Conservation (phyloP, 352 stramenopile genomes). For the Globisporangium uncinulatum region DNA sequence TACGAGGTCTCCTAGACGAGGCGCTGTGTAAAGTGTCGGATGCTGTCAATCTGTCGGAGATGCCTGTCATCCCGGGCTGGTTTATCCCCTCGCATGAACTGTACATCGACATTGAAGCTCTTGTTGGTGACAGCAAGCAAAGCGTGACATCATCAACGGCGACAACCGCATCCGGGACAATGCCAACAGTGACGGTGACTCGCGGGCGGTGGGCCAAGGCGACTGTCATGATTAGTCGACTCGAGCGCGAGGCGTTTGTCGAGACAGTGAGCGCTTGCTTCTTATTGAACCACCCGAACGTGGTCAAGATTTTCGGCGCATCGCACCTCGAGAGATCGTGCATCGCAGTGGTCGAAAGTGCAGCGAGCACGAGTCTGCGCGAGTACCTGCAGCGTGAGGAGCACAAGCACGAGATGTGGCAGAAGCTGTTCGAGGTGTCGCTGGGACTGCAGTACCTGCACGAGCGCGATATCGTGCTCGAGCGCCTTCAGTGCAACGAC, state of each 20-base stretch:
- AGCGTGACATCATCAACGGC: neutral
- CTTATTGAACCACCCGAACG: constrained; percentile 29
- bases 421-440: constrained; percentile 7
- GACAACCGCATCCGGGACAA: too few species aligned
- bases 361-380: neutral
- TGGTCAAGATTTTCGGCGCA: constrained; percentile 15
- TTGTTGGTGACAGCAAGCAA: neutral
- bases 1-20: neutral
- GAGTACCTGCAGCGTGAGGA: neutral
- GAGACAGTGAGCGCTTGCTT: neutral
- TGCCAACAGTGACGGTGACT: neutral
- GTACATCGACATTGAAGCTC: constrained; percentile 62
- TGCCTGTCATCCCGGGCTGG: constrained; percentile 1
- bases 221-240: constrained; percentile 11
- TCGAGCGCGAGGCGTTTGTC: neutral
- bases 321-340: constrained; percentile 10
- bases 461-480: neutral
- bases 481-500: neutral
- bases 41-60: neutral
- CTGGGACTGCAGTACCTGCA: constrained; percentile 29
- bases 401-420: constrained; percentile 1
- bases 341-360: neutral
- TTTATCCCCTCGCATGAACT: constrained; percentile 84
- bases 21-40: neutral
- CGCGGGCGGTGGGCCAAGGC: constrained; percentile 32